phyloP scores from a whole-genome alignment of 108 stramenopile genomes.

The Skeletonema tropicum region DNA sequence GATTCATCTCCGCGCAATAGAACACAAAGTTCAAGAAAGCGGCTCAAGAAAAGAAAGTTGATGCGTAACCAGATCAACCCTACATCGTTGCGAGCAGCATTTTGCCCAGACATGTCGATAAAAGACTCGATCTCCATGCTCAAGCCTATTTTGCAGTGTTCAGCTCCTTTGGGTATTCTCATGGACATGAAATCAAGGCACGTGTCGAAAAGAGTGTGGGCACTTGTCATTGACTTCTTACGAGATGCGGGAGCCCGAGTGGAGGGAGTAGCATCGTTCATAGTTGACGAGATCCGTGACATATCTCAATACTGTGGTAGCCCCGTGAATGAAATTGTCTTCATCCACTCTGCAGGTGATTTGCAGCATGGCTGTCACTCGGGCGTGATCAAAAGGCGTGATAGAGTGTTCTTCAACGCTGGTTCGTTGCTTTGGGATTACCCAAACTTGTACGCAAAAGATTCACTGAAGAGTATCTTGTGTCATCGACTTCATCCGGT shows the following conservation, averaged over 20 bases:
- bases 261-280: slow-evolving; percentile 79
- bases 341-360: slow-evolving; percentile 87
- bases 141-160: slow-evolving; percentile 55
- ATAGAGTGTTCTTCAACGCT: slow-evolving; percentile 86
- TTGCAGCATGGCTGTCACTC: slow-evolving; percentile 77
- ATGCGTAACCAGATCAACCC: background rate
- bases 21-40: background rate
- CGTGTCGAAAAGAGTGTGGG: slow-evolving; percentile 76
- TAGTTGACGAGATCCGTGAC: slow-evolving; percentile 74
- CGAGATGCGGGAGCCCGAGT: slow-evolving; percentile 71
- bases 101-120: slow-evolving; percentile 60
- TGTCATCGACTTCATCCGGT: slow-evolving; percentile 45
- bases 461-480: slow-evolving; percentile 44
- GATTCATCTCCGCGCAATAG: slow-evolving; percentile 21
- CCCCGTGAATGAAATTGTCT: slow-evolving; percentile 69
- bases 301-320: slow-evolving; percentile 57
- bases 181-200: slow-evolving; percentile 88
- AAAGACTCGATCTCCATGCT: slow-evolving; percentile 61
- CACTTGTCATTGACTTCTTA: slow-evolving; percentile 67
- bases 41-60: slow-evolving; percentile 15
- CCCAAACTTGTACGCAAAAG: slow-evolving; percentile 43
- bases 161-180: slow-evolving; percentile 71
- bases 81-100: slow-evolving; percentile 37
- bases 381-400: slow-evolving; percentile 64
- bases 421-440: slow-evolving; percentile 78